Evolutionary conservation across 2,329 filamentous ascomycete genomes (phyloP).

Genomic region (Elsinoe necatrix): DNA sequence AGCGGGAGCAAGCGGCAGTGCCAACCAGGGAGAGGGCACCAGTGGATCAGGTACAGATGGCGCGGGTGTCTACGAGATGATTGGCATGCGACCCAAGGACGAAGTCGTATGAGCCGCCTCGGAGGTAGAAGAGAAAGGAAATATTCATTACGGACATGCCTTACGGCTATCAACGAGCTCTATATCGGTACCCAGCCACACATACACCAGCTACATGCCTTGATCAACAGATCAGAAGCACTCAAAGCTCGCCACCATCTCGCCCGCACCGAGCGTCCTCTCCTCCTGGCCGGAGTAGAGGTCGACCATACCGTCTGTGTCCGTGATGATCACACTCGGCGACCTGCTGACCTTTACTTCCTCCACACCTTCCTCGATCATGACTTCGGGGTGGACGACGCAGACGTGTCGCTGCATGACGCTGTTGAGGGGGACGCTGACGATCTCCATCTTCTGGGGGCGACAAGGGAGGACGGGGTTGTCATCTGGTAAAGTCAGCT

Average conservation of each 20-base stretch:
- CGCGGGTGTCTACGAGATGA: slow-evolving; percentile 42
- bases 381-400: neutral
- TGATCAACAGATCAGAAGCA: neutral
- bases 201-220: neutral
- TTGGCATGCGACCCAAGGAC: slow-evolving; percentile 30
- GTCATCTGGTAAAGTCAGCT: neutral
- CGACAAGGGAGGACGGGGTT: neutral
- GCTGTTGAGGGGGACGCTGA: slow-evolving; percentile 3
- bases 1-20: neutral
- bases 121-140: neutral
- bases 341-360: neutral
- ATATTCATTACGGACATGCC: slow-evolving; percentile 10
- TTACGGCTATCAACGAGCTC: neutral
- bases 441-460: slow-evolving; percentile 8
- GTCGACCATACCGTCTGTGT: slow-evolving; percentile 2
- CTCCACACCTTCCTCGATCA: neutral
- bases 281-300: neutral
- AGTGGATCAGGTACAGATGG: slow-evolving; percentile 37
- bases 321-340: neutral
- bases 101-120: slow-evolving; percentile 20
- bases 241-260: slow-evolving; percentile 4
- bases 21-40: slow-evolving; percentile 31
- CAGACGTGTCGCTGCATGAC: slow-evolving; percentile 6
- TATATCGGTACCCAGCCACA: neutral
- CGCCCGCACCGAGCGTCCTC: neutral